These are phyloP conservation scores for Suillus sp. DNA, from an alignment of 768 basidiomycete genomes.

Conservation along the genomic window DNA sequence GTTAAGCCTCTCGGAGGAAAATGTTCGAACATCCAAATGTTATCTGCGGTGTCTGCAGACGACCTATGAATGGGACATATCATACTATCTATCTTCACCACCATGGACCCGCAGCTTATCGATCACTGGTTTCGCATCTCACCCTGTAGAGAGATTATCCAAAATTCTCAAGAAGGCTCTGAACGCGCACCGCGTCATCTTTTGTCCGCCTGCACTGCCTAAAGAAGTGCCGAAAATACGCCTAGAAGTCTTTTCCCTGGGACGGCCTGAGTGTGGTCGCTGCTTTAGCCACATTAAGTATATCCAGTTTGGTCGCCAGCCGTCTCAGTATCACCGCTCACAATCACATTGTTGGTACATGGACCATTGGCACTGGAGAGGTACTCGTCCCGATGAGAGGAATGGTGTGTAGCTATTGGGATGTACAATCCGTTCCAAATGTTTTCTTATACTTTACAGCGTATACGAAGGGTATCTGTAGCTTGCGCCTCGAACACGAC, in stretches of 20 bases:
- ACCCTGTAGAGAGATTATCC: not conserved
- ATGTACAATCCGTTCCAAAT: not conserved
- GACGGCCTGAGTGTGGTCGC: not conserved
- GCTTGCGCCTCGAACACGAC: not conserved
- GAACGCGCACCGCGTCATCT: not conserved
- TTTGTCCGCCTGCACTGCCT: not conserved
- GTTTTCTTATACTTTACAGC: not conserved
- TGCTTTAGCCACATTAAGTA: not conserved
- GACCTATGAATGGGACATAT: not conserved
- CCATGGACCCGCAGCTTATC: not conserved
- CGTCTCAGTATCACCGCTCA: not conserved
- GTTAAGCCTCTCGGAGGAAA: not conserved
- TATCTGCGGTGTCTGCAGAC: not conserved
- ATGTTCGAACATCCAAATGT: not conserved
- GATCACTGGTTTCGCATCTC: not conserved
- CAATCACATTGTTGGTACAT: not conserved
- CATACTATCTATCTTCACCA: not conserved
- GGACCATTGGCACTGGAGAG: not conserved
- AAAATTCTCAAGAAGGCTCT: not conserved
- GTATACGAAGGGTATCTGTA: not conserved
- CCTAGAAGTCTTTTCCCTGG: not conserved
- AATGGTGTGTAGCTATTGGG: not conserved
- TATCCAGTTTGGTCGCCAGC: not conserved
- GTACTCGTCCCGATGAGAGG: not conserved
- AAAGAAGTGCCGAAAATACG: not conserved